Conservation (phyloP, 352 stramenopile genomes). For the Phytophthora litchii region DNA sequence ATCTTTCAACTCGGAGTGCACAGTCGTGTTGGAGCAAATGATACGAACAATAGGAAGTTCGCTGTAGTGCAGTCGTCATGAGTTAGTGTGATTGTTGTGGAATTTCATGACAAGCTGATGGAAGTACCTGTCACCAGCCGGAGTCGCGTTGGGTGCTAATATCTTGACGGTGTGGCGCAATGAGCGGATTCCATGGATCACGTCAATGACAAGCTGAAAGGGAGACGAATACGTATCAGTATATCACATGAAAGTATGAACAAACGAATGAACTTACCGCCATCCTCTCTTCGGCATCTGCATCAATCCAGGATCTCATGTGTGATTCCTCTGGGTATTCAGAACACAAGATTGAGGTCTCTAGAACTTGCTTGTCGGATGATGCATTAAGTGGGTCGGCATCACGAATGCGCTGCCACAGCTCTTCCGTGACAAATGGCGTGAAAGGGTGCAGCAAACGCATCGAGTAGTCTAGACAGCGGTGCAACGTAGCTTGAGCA, state of each 20-base stretch:
- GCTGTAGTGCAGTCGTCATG: constrained; percentile 7
- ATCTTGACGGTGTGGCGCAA: constrained; percentile 85
- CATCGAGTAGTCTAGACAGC: constrained; percentile 95
- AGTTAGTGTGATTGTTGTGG: neutral
- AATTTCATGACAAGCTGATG: no score
- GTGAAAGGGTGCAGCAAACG: constrained; percentile 98
- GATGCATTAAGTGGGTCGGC: constrained; percentile 43
- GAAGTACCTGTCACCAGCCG: constrained; percentile 33
- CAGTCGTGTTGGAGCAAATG: constrained; percentile 35
- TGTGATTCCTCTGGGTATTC: constrained; percentile 88
- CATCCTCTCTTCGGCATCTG: constrained; percentile 90
- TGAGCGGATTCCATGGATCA: constrained; percentile 95
- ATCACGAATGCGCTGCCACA: constrained; percentile 92
- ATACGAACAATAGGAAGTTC: constrained; percentile 37
- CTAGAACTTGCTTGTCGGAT: constrained; percentile 15
- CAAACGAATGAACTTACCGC: constrained; percentile 38
- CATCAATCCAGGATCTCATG: constrained; percentile 80
- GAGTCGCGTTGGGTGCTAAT: constrained; percentile 52
- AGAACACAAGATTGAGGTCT: constrained; percentile 71
- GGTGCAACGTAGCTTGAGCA: constrained; percentile 93
- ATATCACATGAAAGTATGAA: neutral
- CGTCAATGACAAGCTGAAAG: constrained; percentile 73
- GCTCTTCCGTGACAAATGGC: constrained; percentile 99
- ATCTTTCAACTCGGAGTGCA: constrained; percentile 42
- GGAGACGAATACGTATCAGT: neutral